Evolutionary conservation across 768 basidiomycete species (phyloP).

Genomic region (Leccinum rimulosum): DNA sequence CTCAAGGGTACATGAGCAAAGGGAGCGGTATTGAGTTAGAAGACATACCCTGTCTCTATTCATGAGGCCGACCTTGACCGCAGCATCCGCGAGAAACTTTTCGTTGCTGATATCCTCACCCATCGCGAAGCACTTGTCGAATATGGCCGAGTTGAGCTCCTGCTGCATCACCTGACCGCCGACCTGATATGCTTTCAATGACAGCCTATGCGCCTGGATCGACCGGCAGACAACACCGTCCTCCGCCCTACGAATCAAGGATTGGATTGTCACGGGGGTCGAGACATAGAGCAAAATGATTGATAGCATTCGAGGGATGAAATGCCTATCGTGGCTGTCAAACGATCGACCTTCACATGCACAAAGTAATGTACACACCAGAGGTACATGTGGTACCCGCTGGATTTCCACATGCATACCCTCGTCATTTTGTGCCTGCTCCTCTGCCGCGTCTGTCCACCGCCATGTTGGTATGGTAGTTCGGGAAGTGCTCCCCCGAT

Average conservation of each 20-base stretch:
- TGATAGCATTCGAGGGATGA: too few relatives aligned
- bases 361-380: too few relatives aligned
- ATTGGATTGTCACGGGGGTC: background rate
- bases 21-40: background rate
- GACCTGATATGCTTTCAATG: slow-evolving; percentile 41
- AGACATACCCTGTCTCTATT: slow-evolving; percentile 35
- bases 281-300: background rate
- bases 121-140: slow-evolving; percentile 39
- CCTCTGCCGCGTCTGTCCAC: too few relatives aligned
- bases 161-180: slow-evolving; percentile 42
- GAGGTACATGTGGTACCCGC: too few relatives aligned
- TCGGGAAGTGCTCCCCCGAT: too few relatives aligned
- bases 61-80: slow-evolving; percentile 41
- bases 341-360: too few relatives aligned
- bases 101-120: slow-evolving; percentile 39
- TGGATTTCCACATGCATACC: too few relatives aligned
- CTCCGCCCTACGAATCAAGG: slow-evolving; percentile 28
- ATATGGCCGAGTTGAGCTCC: slow-evolving; percentile 36
- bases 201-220: slow-evolving; percentile 42
- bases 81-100: slow-evolving; percentile 35
- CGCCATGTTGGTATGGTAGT: too few relatives aligned
- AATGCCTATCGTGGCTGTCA: too few relatives aligned
- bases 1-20: slow-evolving; percentile 17
- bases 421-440: too few relatives aligned
- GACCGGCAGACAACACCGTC: slow-evolving; percentile 41